A percentile compares a stretch with the other conserved stretches of the same genome.
phyloP scores from a whole-genome alignment of 1,284 basidiomycete genomes.

The Testicularia cyperi region DNA sequence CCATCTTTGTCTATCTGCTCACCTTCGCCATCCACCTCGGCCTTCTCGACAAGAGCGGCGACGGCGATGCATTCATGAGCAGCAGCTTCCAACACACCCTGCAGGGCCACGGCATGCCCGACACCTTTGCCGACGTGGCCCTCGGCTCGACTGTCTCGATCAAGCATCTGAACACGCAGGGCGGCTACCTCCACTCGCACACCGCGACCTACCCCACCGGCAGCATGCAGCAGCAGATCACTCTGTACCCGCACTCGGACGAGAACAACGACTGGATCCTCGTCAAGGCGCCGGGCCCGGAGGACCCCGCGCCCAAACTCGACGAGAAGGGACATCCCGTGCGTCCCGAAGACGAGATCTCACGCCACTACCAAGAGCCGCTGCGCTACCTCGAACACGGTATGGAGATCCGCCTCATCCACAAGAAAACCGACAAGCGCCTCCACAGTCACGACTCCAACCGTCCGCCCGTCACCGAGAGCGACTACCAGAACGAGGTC shows the following conservation, averaged over 20 bases:
- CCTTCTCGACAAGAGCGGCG: conserved; percentile 83
- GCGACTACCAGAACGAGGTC: conserved; percentile 98
- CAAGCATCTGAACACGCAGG: conserved; percentile 92
- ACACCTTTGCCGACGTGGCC: conserved; percentile 84
- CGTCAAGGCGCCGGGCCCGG: conserved; percentile 63
- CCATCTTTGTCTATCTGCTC: conserved; percentile 84
- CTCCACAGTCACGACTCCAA: conserved; percentile 87
- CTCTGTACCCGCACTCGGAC: conserved; percentile 93
- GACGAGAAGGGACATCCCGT: conserved; percentile 51
- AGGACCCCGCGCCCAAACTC: conserved; percentile 64
- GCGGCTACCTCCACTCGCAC: conserved; percentile 96
- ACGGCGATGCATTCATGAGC: conserved; percentile 98
- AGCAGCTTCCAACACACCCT: conserved; percentile 97
- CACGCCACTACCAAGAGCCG: conserved; percentile 61
- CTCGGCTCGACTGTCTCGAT: conserved; percentile 81
- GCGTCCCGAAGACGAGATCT: conserved; percentile 38
- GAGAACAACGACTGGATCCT: conserved; percentile 88
- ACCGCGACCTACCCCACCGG: conserved; percentile 76
- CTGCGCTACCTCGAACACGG: conserved; percentile 71
- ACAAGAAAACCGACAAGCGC: conserved; percentile 77
- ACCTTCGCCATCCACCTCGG: conserved; percentile 95
- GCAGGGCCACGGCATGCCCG: conserved; percentile 82
- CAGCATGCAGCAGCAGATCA: conserved; percentile 86
- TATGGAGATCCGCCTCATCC: conserved; percentile 78
- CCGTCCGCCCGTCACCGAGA: conserved; percentile 92